Conservation (phyloP, 2,329 filamentous ascomycete species). For the Penicillium corylophilum region DNA sequence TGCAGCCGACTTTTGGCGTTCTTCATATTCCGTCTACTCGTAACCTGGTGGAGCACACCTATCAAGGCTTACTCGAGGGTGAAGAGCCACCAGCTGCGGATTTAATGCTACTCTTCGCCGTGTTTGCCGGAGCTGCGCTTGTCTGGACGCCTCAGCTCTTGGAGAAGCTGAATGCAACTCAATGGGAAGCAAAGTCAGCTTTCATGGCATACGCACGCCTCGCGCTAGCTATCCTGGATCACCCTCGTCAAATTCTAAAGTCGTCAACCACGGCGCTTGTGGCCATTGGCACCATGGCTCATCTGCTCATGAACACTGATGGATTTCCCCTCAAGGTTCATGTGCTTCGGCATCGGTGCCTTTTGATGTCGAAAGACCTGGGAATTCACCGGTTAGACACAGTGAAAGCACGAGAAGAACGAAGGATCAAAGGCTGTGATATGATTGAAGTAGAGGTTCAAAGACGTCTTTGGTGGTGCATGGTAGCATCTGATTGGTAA, state of each 20-base stretch:
- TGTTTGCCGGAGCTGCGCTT: conserved; percentile 18
- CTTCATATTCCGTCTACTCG: conserved; percentile 18
- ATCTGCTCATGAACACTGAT: conserved; percentile 17
- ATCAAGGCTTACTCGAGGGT: conserved; percentile 14
- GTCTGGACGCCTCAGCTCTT: conserved; percentile 15
- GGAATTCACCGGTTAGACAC: conserved; percentile 18
- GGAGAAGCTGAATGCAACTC: conserved; percentile 12
- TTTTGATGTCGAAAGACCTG: conserved; percentile 17
- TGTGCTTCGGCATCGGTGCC: conserved; percentile 15
- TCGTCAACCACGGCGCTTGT: conserved; percentile 18
- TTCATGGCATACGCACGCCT: conserved; percentile 13
- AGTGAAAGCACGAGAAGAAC: conserved; percentile 9
- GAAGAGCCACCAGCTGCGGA: conserved; percentile 10
- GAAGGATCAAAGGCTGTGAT: conserved; percentile 15
- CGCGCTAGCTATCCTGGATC: conserved; percentile 15
- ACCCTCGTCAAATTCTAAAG: conserved; percentile 8
- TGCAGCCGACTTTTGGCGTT: conserved; percentile 18
- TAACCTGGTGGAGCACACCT: conserved; percentile 11
- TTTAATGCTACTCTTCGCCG: conserved; percentile 16
- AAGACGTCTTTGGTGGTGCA: conserved; percentile 25
- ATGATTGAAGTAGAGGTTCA: conserved; percentile 24
- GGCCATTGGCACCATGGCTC: conserved; percentile 12
- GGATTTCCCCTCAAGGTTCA: conserved; percentile 16
- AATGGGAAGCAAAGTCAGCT: conserved; percentile 10
- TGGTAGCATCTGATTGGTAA: conserved; percentile 28